Base-by-base conservation (phyloP, 2,329 filamentous ascomycete species). In the Hymenoscyphus infarciens region DNA sequence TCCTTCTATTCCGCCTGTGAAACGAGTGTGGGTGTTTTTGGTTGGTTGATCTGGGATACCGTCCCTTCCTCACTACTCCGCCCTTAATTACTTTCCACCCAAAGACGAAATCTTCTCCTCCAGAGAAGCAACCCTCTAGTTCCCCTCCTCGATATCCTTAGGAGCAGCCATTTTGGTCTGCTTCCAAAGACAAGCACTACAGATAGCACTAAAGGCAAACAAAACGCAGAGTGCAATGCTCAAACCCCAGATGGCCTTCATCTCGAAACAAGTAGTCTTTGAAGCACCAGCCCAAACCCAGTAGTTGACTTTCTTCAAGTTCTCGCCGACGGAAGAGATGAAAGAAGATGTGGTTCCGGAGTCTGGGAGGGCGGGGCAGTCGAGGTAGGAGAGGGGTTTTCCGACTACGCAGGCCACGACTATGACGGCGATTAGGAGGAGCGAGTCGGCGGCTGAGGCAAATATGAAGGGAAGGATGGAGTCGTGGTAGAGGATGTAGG, bases 211-310 rank as follows among this genome's bases (percentile, higher is more conserved):
- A 64, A 90, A 82, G 65, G 84, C 81, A 71, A 90, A 91, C 39
- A 91, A 77, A 53, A 90, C 83, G 74, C 87, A 92, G 57, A 96
- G 82, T 4, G 87, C 87, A 75, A 97, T 93, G 74, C 86, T 85
- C 64, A 97, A 77, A 0, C 92, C 92, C 93, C 92, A 97, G 68
- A 95, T 85, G 16, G 89, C 85, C 82, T 96, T 96, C 75, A 92
- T 87, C 79, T 95, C 87, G 72, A 87, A 86, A 79, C 93, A 97
- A 61, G 90, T 89, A 19, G 83, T 75, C 74, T 81, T 81, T 69
- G 80, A 81, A 3, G 80, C 78, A 61, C 80, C 80, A 25, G 81
- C 79, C 75, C 83, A 83, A 54, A 78, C 73, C 59, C 80, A 74
- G 71, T 79, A 81, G 66, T 76, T 77, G 38, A 75, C 69, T 63